Percentiles rank a stretch among this genome's conserved stretches.
phyloP scores from a whole-genome alignment of 2,329 filamentous ascomycete genomes.

The Phaeosphaeria sp. region DNA sequence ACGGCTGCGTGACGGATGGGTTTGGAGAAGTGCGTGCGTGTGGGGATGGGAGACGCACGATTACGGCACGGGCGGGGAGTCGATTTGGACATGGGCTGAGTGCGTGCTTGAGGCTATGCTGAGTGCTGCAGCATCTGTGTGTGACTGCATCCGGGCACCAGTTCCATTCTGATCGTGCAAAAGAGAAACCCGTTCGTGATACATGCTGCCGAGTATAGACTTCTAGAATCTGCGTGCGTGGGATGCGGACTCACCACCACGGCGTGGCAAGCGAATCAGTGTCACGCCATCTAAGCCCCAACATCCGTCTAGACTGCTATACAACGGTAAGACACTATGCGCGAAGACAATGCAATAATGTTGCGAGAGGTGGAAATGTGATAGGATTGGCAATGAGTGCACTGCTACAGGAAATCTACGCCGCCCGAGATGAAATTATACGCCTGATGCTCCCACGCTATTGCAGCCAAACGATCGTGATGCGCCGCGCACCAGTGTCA shows the following conservation, averaged over 20 bases:
- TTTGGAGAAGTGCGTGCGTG: background rate
- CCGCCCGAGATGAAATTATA: background rate
- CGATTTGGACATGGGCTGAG: conserved; percentile 11
- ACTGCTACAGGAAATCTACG: conserved; percentile 24
- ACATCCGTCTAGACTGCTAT: conserved; percentile 4
- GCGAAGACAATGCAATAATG: background rate
- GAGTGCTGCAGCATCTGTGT: background rate
- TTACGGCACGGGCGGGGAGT: background rate
- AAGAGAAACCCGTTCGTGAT: background rate
- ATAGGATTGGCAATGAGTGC: conserved; percentile 23
- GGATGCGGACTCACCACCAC: background rate
- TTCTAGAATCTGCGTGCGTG: background rate
- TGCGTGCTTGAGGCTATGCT: conserved; percentile 20
- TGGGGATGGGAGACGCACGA: background rate
- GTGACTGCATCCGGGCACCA: conserved; percentile 5
- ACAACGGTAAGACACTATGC: background rate
- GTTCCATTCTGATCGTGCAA: background rate
- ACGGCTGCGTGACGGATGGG: background rate
- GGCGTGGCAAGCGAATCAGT: background rate
- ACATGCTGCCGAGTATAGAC: background rate
- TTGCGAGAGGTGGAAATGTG: background rate
- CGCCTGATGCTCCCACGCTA: conserved; percentile 1
- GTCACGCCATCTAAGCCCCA: conserved; percentile 1
- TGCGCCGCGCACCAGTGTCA: background rate
- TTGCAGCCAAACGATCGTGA: conserved; percentile 6